Conservation (phyloP, 2,329 filamentous ascomycete species). For the Paracamarosporium sp. region DNA sequence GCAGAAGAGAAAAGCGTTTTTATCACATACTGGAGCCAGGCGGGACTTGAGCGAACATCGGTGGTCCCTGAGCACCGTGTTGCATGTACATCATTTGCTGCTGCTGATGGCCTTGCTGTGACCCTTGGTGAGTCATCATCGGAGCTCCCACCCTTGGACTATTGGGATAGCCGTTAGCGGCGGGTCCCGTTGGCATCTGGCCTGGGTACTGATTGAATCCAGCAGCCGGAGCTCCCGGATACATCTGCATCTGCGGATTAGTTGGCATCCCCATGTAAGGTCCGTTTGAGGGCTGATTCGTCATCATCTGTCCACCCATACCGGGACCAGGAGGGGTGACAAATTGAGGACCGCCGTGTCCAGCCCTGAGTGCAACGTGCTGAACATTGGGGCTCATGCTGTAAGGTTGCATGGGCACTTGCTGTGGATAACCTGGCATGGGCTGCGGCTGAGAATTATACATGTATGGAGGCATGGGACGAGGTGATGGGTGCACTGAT, state of each 20-base stretch:
- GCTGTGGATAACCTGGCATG: slow-evolving; percentile 55
- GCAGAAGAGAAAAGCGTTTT: neutral
- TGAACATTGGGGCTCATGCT: slow-evolving; percentile 73
- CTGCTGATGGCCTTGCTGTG: slow-evolving; percentile 81
- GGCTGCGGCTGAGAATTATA: slow-evolving; percentile 70
- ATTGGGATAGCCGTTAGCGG: slow-evolving; percentile 75
- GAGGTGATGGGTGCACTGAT: slow-evolving; percentile 81
- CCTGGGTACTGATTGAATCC: slow-evolving; percentile 69
- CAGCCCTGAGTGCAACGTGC: slow-evolving; percentile 75
- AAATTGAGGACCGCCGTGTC: slow-evolving; percentile 75
- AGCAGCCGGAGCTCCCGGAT: slow-evolving; percentile 71
- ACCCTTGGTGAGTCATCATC: slow-evolving; percentile 95
- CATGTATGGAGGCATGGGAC: slow-evolving; percentile 73
- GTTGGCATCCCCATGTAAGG: slow-evolving; percentile 74
- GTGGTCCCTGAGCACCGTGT: slow-evolving; percentile 76
- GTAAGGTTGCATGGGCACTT: slow-evolving; percentile 69
- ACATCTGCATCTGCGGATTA: slow-evolving; percentile 80
- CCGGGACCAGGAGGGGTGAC: slow-evolving; percentile 72
- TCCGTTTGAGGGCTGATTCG: slow-evolving; percentile 72
- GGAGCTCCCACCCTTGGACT: slow-evolving; percentile 81
- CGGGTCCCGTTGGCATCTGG: slow-evolving; percentile 60
- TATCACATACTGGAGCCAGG: slow-evolving; percentile 73
- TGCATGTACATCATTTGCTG: slow-evolving; percentile 77
- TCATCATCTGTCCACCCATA: slow-evolving; percentile 81
- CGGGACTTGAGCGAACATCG: slow-evolving; percentile 73